Conservation (phyloP, 2,329 filamentous ascomycete species). For the Arthrinium puccinioides region DNA sequence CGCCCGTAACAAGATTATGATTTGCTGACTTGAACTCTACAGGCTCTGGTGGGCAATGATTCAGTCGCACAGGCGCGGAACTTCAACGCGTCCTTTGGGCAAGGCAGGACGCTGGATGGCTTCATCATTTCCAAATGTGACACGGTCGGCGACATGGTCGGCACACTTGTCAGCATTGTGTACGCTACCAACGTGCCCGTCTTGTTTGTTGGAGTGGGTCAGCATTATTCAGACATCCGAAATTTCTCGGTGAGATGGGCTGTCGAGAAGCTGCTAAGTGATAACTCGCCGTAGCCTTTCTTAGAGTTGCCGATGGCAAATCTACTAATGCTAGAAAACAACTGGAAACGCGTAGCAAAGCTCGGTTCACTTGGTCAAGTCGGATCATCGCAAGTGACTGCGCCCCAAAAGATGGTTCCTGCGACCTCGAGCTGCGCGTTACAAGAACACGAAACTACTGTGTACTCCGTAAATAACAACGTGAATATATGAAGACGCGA, state of each 20-base stretch:
- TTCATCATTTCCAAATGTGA: slow-evolving; percentile 99
- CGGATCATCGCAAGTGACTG: no score
- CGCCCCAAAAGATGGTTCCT: not conserved
- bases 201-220: slow-evolving; percentile 74
- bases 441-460: not conserved
- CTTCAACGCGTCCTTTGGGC: slow-evolving; percentile 89
- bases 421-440: not conserved
- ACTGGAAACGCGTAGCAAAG: no score
- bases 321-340: no score
- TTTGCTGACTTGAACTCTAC: slow-evolving; percentile 4
- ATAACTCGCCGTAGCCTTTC: slow-evolving; percentile 10
- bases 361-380: no score
- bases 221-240: slow-evolving; percentile 61
- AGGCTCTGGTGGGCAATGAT: slow-evolving; percentile 90
- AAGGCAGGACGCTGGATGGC: slow-evolving; percentile 73
- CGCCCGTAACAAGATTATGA: not conserved
- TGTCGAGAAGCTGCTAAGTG: slow-evolving; percentile 57
- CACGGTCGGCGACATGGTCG: slow-evolving; percentile 98
- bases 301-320: not conserved
- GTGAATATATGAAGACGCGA: no score
- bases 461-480: not conserved
- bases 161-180: slow-evolving; percentile 90
- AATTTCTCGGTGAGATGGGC: slow-evolving; percentile 66
- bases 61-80: slow-evolving; percentile 92
- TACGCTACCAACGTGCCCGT: slow-evolving; percentile 96